A percentile compares a stretch with the other conserved stretches of the same genome.
Evolutionary conservation across 768 basidiomycete species (phyloP).

Genomic region (Trametes cingulata): DNA sequence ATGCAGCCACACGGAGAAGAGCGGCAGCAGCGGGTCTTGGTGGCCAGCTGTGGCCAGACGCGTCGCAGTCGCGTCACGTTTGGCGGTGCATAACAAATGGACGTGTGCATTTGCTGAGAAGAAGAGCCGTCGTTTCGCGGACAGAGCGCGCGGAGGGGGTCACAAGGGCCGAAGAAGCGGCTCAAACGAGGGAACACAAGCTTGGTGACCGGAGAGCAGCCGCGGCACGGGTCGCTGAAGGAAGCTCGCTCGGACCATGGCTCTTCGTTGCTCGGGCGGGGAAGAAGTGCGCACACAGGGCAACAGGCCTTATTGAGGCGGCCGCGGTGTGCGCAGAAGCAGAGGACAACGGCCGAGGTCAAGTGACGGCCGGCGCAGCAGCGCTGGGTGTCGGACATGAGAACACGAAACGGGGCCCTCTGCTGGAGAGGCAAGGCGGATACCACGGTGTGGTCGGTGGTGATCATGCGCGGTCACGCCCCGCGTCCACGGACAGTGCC

Average conservation of each 20-base stretch:
- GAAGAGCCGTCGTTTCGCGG: neutral
- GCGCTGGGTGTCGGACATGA: conserved; percentile 16
- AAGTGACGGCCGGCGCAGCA: conserved; percentile 18
- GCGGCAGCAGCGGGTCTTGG: no score
- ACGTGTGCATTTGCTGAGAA: conserved; percentile 5
- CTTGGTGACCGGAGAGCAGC: neutral
- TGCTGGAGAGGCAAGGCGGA: conserved; percentile 1
- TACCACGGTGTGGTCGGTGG: conserved; percentile 6
- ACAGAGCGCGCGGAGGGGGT: conserved; percentile 3
- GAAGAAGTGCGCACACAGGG: neutral
- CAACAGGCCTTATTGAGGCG: conserved; percentile 1
- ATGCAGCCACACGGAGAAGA: neutral
- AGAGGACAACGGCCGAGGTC: conserved; percentile 10
- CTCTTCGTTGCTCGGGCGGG: neutral
- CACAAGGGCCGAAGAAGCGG: conserved; percentile 2
- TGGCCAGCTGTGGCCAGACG: neutral
- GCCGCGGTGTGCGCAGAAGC: neutral
- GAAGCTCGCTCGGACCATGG: conserved; percentile 2
- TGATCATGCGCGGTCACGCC: neutral
- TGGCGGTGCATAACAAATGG: neutral
- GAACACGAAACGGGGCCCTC: conserved; percentile 18
- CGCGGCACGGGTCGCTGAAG: conserved; percentile 1
- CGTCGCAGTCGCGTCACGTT: neutral
- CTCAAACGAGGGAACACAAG: conserved; percentile 2
- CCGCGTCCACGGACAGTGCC: conserved; percentile 9